These are phyloP conservation scores for Ophiostoma montium DNA, from an alignment of 2,329 filamentous ascomycete species.

Conservation along the genomic window DNA sequence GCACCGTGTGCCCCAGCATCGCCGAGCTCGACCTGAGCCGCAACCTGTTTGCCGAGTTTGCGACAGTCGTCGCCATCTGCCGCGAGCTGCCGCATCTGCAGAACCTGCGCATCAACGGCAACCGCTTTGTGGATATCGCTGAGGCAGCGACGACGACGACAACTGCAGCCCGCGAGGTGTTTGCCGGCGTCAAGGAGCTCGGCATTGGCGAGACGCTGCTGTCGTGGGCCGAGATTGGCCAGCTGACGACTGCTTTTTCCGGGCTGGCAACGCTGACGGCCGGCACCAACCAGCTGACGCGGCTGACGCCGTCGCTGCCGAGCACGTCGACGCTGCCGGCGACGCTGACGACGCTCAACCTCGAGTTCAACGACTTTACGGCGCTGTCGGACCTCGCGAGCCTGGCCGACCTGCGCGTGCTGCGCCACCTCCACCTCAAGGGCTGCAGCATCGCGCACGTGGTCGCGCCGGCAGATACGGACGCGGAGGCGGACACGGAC, in stretches of 20 bases:
- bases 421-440: constrained; percentile 57
- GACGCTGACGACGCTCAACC: constrained; percentile 46
- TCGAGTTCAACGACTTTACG: constrained; percentile 60
- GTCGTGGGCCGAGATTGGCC: constrained; percentile 48
- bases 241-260: constrained; percentile 38
- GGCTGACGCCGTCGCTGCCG: constrained; percentile 28
- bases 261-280: constrained; percentile 36
- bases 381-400: constrained; percentile 41
- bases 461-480: constrained; percentile 3
- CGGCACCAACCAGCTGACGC: constrained; percentile 41
- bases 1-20: constrained; percentile 48
- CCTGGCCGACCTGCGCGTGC: constrained; percentile 34
- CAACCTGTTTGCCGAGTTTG: constrained; percentile 60
- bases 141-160: constrained; percentile 12
- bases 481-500: constrained; percentile 3
- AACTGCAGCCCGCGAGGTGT: constrained; percentile 27
- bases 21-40: constrained; percentile 72
- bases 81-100: constrained; percentile 50
- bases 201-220: constrained; percentile 54
- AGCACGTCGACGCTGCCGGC: constrained; percentile 29
- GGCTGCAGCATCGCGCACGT: constrained; percentile 49
- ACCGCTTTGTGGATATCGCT: constrained; percentile 40
- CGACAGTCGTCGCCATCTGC: constrained; percentile 57
- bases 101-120: constrained; percentile 59
- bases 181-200: constrained; percentile 43